phyloP scores from a whole-genome alignment of 2,329 filamentous ascomycete genomes.

The Bipolaris zeicola region DNA sequence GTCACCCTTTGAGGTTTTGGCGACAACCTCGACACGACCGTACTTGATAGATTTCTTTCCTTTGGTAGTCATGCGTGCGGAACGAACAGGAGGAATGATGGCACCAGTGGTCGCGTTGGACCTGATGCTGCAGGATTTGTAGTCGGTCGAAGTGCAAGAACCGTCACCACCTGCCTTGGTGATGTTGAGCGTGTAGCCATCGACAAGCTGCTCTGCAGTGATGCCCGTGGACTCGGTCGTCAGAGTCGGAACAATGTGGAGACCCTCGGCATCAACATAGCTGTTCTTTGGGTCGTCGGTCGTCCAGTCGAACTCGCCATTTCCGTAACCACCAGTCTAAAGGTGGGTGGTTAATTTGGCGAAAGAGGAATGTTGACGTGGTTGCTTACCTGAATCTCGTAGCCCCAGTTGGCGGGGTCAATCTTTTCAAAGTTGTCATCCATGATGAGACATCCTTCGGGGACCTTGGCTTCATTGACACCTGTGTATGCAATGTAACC shows the following conservation, averaged over 20 bases:
- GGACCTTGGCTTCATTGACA: constrained; percentile 19
- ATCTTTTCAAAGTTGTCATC: constrained; percentile 68
- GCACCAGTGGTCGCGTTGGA: constrained; percentile 78
- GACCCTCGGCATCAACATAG: constrained; percentile 69
- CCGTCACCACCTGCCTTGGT: constrained; percentile 49
- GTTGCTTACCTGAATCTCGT: constrained; percentile 66
- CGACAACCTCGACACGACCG: constrained; percentile 78
- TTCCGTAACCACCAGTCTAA: constrained; percentile 71
- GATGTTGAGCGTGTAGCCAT: constrained; percentile 34
- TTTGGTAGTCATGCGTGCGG: constrained; percentile 76
- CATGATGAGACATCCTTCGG: constrained; percentile 33
- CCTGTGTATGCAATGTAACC: constrained; percentile 31
- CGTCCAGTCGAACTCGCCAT: constrained; percentile 71
- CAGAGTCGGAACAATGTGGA: constrained; percentile 77
- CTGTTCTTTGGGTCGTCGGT: constrained; percentile 74
- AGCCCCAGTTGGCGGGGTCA: constrained; percentile 67
- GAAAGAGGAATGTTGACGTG: not conserved
- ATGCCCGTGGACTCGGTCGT: constrained; percentile 66
- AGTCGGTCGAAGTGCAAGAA: constrained; percentile 68
- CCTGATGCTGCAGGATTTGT: constrained; percentile 66
- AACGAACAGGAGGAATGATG: constrained; percentile 76
- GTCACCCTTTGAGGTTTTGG: constrained; percentile 75
- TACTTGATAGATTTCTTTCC: constrained; percentile 76
- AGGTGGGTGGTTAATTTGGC: not conserved
- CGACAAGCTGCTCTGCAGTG: constrained; percentile 71